These are phyloP conservation scores for Xylariaceae sp. DNA, from an alignment of 2,329 filamentous ascomycete genomes.

Conservation along the genomic window DNA sequence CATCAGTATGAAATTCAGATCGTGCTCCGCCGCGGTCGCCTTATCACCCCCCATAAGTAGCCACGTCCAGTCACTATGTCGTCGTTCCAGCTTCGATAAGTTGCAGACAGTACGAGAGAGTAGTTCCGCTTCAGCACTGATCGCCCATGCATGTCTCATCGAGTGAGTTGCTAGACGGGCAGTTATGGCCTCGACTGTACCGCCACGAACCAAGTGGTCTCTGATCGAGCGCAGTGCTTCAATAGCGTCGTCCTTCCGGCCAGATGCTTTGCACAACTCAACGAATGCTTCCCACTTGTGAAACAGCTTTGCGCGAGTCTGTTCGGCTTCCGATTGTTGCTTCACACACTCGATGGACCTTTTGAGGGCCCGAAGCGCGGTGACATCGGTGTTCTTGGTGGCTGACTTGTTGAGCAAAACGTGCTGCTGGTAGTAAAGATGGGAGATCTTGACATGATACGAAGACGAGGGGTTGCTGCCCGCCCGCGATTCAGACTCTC, in stretches of 20 bases:
- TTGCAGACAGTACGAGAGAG: constrained; percentile 56
- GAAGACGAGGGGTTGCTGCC: constrained; percentile 33
- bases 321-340: constrained; percentile 48
- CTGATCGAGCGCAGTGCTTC: constrained; percentile 57
- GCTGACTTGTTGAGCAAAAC: constrained; percentile 44
- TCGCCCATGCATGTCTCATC: constrained; percentile 49
- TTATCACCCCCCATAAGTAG: constrained; percentile 48
- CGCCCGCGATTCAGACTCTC: constrained; percentile 32
- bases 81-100: constrained; percentile 54
- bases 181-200: constrained; percentile 51
- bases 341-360: constrained; percentile 60
- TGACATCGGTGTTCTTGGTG: constrained; percentile 37
- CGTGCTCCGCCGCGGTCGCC: constrained; percentile 55
- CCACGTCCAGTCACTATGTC: constrained; percentile 52
- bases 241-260: constrained; percentile 52
- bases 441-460: constrained; percentile 63
- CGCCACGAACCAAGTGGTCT: constrained; percentile 54
- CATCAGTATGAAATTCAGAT: constrained; percentile 47
- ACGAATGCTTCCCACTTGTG: constrained; percentile 64
- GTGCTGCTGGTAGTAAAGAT: constrained; percentile 64
- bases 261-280: constrained; percentile 51
- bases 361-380: constrained; percentile 52
- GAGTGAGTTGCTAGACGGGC: constrained; percentile 45
- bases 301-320: constrained; percentile 53
- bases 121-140: constrained; percentile 43